Evolutionary conservation across 345 rosid species (phyloP).

Genomic region (Mallotus nudiflorus): DNA sequence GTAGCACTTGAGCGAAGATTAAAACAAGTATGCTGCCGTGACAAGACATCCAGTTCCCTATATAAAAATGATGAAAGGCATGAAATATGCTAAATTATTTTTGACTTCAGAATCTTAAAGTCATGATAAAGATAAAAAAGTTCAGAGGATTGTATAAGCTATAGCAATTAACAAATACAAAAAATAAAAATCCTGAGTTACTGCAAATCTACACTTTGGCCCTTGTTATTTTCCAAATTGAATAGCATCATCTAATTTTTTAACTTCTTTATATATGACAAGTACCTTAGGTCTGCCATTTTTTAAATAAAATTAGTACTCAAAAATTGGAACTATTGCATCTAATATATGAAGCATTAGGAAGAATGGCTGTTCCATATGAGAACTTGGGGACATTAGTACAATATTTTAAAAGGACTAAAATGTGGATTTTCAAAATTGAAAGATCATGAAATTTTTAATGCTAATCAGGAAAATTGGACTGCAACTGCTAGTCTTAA

Average conservation of each 20-base stretch:
- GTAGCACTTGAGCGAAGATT: slow-evolving; percentile 88
- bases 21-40: slow-evolving; percentile 77
- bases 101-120: neutral
- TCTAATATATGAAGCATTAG: neutral
- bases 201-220: neutral
- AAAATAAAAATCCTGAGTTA: neutral
- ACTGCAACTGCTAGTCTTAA: neutral
- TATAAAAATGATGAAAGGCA: slow-evolving; percentile 20
- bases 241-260: neutral
- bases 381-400: neutral
- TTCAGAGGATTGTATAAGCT: neutral
- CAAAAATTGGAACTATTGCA: neutral
- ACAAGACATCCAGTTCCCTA: slow-evolving; percentile 92
- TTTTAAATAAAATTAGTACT: neutral
- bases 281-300: neutral
- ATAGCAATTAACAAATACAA: neutral
- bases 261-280: neutral
- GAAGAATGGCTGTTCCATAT: neutral
- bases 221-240: neutral
- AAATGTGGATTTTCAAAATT: neutral
- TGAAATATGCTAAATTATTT: neutral
- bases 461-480: neutral
- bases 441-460: neutral
- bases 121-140: neutral
- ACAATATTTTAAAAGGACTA: neutral